Conservation (phyloP, 345 rosid genomes). For the Nephelium lappaceum region DNA sequence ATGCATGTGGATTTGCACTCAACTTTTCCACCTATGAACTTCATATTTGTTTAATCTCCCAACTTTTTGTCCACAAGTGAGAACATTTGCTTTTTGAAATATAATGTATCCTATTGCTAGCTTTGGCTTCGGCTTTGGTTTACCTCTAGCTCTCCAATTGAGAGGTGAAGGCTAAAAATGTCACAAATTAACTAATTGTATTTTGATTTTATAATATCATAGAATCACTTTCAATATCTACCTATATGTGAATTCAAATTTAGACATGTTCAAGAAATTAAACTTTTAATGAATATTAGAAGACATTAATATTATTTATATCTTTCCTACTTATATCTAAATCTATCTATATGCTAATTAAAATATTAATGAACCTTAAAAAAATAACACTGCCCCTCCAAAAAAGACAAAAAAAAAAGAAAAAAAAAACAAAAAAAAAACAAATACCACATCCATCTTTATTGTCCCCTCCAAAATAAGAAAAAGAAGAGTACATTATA, state of each 20-base stretch:
- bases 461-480: slow-evolving; percentile 10
- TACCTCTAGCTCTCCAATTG: neutral
- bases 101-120: neutral
- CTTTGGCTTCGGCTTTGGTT: neutral
- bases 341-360: too few species aligned
- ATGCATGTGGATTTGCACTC: neutral
- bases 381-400: neutral
- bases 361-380: neutral
- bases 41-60: neutral
- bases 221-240: neutral
- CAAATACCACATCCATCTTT: neutral
- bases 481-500: neutral
- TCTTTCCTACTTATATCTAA: neutral
- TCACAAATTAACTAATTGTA: too few species aligned
- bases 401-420: neutral
- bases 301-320: too few species aligned
- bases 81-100: slow-evolving; percentile 2
- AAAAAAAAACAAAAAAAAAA: neutral
- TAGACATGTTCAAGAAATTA: too few species aligned
- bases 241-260: too few species aligned
- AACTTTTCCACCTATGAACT: neutral
- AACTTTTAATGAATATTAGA: neutral
- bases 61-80: neutral
- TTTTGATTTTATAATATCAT: too few species aligned
- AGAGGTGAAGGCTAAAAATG: neutral